These are phyloP conservation scores for Artemisia argyi DNA, from an alignment of 129 eudicot genomes.

Conservation along the genomic window DNA sequence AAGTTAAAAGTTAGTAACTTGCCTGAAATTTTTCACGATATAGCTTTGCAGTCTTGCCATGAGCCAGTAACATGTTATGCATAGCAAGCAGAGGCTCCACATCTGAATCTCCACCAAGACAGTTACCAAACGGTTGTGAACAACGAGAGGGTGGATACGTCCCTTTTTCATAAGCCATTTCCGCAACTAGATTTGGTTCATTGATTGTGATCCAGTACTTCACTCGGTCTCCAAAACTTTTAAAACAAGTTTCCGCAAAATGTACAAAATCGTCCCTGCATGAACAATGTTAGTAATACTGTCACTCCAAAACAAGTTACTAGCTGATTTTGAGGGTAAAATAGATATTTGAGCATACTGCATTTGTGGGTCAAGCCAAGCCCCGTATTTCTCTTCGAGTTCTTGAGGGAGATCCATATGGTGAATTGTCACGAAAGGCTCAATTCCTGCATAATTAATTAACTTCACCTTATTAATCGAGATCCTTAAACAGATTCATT, in stretches of 20 bases:
- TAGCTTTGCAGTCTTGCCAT: slow-evolving; percentile 67
- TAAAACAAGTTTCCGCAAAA: slow-evolving; percentile 74
- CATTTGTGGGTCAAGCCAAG: slow-evolving; percentile 75
- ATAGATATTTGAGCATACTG: slow-evolving; percentile 48
- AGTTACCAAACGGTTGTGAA: slow-evolving; percentile 77
- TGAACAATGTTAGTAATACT: slow-evolving; percentile 7
- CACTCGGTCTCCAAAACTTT: slow-evolving; percentile 77
- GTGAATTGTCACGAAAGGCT: slow-evolving; percentile 77
- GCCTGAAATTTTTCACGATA: slow-evolving; percentile 65
- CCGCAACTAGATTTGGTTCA: slow-evolving; percentile 62
- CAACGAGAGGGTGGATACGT: slow-evolving; percentile 67
- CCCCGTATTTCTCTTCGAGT: slow-evolving; percentile 63
- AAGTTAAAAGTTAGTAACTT: background rate
- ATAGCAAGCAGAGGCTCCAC: slow-evolving; percentile 64
- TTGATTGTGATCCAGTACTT: slow-evolving; percentile 82
- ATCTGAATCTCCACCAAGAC: slow-evolving; percentile 68
- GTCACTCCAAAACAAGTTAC: background rate
- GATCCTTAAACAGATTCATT: background rate
- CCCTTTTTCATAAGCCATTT: slow-evolving; percentile 42
- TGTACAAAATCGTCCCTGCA: slow-evolving; percentile 76
- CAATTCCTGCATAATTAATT: slow-evolving; percentile 45
- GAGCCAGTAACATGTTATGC: slow-evolving; percentile 77
- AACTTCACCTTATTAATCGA: slow-evolving; percentile 1
- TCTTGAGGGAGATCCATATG: slow-evolving; percentile 79
- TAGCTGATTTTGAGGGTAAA: background rate